Evolutionary conservation across 169 alveolate genomes (phyloP).

Genomic region (Eimeria brunetti): DNA sequence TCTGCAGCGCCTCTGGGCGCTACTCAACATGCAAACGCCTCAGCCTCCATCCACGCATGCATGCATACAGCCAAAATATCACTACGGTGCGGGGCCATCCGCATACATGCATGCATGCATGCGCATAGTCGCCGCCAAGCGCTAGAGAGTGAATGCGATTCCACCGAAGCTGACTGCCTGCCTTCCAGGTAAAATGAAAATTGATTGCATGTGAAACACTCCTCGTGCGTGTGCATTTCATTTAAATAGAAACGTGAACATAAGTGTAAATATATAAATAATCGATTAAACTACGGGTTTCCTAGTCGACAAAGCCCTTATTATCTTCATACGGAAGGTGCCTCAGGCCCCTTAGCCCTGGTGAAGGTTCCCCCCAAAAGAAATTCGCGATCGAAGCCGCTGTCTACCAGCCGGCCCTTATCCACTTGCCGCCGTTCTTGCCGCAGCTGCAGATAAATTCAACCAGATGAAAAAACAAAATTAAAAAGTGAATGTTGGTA

Average conservation of each 20-base stretch:
- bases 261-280: too few relatives aligned
- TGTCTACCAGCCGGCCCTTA: conserved; percentile 77
- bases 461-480: background rate
- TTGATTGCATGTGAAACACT: too few relatives aligned
- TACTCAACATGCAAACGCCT: conserved; percentile 30
- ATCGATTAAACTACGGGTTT: too few relatives aligned
- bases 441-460: conserved; percentile 66
- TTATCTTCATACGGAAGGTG: conserved; percentile 2
- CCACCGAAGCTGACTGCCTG: too few relatives aligned
- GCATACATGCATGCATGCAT: conserved; percentile 2
- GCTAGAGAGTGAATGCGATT: too few relatives aligned
- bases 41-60: background rate
- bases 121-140: too few relatives aligned
- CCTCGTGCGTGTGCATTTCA: too few relatives aligned
- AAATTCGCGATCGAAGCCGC: conserved; percentile 77
- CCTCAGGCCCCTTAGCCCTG: conserved; percentile 79
- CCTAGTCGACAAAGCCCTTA: too few relatives aligned
- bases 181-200: too few relatives aligned
- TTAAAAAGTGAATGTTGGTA: too few relatives aligned
- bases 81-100: background rate
- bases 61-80: background rate
- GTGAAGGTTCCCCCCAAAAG: conserved; percentile 77
- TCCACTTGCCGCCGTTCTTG: conserved; percentile 80
- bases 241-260: too few relatives aligned
- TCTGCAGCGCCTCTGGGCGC: conserved; percentile 61